Evolutionary conservation across 2,329 filamentous ascomycete species (phyloP), one percentile per base, ranked within the genome.

Genomic region (Rosellinia necatrix): DNA sequence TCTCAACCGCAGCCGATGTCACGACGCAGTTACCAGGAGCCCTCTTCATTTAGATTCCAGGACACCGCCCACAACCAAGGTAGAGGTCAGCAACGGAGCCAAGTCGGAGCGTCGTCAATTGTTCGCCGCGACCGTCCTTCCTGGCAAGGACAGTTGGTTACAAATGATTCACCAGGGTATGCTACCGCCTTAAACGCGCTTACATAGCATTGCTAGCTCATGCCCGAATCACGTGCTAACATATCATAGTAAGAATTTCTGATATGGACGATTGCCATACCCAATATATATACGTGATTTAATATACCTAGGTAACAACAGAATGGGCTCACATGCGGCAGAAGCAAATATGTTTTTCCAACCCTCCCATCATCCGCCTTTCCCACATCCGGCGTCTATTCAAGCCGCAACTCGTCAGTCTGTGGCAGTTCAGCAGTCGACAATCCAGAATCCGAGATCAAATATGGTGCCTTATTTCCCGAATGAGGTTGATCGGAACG

Each of bases 131-230:
- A 42, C 24, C 46, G 35, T 9, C 10, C 46, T 15, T 10, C 22
- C 19, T 43, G 47, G 34, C 19, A 51, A 21, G 51, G 51, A 3
- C 13, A 29, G 8, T 19, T 50, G 3, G 25, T 41, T 10, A 41
- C 48, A 1, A 59, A 27, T 37, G 22, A 40, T 46, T 49, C 43
- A 10, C 37, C 48, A 38, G 44, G 56, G 53, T 56, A 59, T 27
- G 44, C 48, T 7, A 7, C 34, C 17, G 52, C 34, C n/a, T 19
- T 9, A 44, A 17, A 9, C 7, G 22, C 17, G 17, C 13, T 37
- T 21, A 4, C 12, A 40, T 6, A 25, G 9, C 7, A n/a, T 29
- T n/a, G 9, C 13, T 17, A 25, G 4, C 17, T 4, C 24, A 13
- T 19, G 1, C 24, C 4, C 38, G 9, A 22, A 13, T 17, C 15